Evolutionary conservation across 78 protist species (phyloP).

Genomic region (Polysphondylium violaceum): DNA sequence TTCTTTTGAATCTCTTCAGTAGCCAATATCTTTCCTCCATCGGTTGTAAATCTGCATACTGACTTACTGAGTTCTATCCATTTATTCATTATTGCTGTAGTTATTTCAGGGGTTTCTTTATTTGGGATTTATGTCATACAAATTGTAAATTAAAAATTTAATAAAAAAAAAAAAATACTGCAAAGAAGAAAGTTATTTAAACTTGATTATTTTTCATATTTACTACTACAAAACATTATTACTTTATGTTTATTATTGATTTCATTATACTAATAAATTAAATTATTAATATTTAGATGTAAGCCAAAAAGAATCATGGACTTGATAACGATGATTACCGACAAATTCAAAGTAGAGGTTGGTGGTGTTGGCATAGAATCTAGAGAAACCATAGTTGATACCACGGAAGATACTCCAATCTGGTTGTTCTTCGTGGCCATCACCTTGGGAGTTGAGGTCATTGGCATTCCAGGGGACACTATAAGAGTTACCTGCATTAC

Average conservation of each 20-base stretch:
- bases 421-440: slow-evolving; percentile 65
- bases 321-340: slow-evolving; percentile 39
- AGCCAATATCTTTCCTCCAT: too few relatives aligned
- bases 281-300: slow-evolving; percentile 11
- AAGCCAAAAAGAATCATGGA: slow-evolving; percentile 69
- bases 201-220: too few relatives aligned
- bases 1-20: background rate
- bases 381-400: slow-evolving; percentile 58
- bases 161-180: too few relatives aligned
- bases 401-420: slow-evolving; percentile 44
- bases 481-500: slow-evolving; percentile 69
- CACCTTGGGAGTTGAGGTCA: slow-evolving; percentile 16
- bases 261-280: background rate
- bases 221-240: too few relatives aligned
- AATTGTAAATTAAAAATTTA: too few relatives aligned
- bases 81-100: too few relatives aligned
- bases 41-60: too few relatives aligned
- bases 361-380: slow-evolving; percentile 61
- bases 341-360: slow-evolving; percentile 64
- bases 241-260: too few relatives aligned
- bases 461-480: slow-evolving; percentile 14
- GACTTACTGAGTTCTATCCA: too few relatives aligned
- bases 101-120: too few relatives aligned
- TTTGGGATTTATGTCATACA: too few relatives aligned
- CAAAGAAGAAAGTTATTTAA: too few relatives aligned